Conservation (phyloP, 371 early-diverging fungal genomes). For the Mortierella sp. region DNA sequence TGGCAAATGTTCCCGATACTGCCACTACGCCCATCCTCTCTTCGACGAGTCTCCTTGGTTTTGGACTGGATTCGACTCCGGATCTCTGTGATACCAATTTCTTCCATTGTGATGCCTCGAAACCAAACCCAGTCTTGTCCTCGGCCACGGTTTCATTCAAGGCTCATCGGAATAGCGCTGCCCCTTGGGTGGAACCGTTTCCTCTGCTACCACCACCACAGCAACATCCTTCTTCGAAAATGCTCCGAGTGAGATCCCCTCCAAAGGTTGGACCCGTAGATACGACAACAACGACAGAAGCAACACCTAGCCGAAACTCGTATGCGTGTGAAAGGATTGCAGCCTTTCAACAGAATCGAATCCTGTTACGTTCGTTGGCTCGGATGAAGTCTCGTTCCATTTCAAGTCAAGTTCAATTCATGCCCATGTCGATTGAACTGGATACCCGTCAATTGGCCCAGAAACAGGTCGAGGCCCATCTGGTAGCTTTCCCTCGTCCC, state of each 20-base stretch:
- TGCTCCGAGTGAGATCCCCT: neutral
- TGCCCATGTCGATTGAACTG: constrained; percentile 16
- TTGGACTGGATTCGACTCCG: neutral
- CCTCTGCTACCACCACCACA: too few relatives aligned
- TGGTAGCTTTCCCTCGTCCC: neutral
- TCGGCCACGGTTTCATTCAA: constrained; percentile 37
- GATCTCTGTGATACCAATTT: constrained; percentile 25
- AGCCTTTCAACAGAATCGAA: constrained; percentile 27
- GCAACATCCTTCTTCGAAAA: neutral
- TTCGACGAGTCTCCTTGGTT: neutral
- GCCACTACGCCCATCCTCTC: neutral
- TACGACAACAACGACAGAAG: too few relatives aligned
- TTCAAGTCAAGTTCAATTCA: constrained; percentile 14
- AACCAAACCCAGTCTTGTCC: constrained; percentile 1
- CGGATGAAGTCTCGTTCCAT: constrained; percentile 5
- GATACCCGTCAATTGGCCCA: constrained; percentile 22
- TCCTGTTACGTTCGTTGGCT: constrained; percentile 17
- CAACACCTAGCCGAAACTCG: too few relatives aligned
- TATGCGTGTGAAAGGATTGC: constrained; percentile 17
- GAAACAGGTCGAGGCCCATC: constrained; percentile 8
- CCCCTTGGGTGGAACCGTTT: constrained; percentile 16
- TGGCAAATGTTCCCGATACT: too few relatives aligned
- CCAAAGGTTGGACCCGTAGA: neutral
- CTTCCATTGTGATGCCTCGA: constrained; percentile 27
- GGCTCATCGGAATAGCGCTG: constrained; percentile 30